Base-by-base conservation (phyloP, 192 early-diverging fungal genomes). In the Pilaira anomala region DNA sequence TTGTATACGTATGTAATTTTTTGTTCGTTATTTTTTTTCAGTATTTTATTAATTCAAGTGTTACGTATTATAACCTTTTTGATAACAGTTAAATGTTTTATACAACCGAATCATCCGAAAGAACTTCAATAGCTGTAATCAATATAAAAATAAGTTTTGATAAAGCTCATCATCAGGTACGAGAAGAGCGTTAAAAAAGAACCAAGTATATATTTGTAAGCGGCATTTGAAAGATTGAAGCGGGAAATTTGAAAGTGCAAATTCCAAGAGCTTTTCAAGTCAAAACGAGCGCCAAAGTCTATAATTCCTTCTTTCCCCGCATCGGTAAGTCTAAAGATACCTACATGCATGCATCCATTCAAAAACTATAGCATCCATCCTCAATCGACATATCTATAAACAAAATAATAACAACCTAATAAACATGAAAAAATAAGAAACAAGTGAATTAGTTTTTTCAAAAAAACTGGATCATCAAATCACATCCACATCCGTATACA, bases 271-370 rank as follows among this genome's bases (percentile, higher is more conserved):
- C 36, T 41, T 29, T 57, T 57, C 19, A 57, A 57, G 33, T 26
- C 36, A 25, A 57, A 24, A 19, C 19, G 55, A 29, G 39, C 19
- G 55, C 19, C 18, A 18, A 24, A 41, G 7, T 36, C 33, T 22
- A 40, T 39, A 51, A 39, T 48, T 49, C 36, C 61, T 48, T 63
- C 61, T 63, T 63, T 63, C 61, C 61, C 61, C 49, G 61, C 48
- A 63, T 50, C 61, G 39, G 61, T 63, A 63, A 48, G 61, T 63
- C 45, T 57, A 7, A 41, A 21, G 29, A 39, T 11, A 18, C 19
- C 8, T 39, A 24, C 51, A 56, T 57, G 19, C 39, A 41, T 57
- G 19, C 39, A 57, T 57, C 55, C 55, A 24, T 57, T 21, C 26
- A 21, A 57, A 29, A 21, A 41, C 19, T 22, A 26, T 57, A 7